Evolutionary conservation across 2,329 filamentous ascomycete genomes (phyloP), one percentile per base, ranked within the genome.

Genomic region (Lasiodiplodia theobromae): DNA sequence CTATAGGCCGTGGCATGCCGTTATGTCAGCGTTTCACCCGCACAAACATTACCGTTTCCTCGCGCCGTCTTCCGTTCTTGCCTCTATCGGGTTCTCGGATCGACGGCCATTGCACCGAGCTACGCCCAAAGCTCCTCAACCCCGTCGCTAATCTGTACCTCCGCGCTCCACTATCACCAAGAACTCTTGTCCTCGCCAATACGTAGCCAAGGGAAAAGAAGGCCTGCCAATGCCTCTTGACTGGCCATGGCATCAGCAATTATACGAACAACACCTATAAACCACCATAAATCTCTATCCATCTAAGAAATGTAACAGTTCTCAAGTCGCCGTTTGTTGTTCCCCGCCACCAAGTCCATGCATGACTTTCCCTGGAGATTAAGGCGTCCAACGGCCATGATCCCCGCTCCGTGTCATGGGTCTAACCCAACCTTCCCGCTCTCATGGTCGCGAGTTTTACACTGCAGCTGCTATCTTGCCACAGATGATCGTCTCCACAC

Each of bases 401-500:
- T 25, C 60, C 60, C 60, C 60, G 60, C 60, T 37, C n/a, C 18
- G 7, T 6, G 23, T 21, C 60, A 37, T 64, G 60, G 40, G 44
- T 38, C 28, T 14, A 16, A 25, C 47, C 60, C 44, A 12, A n/a
- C 57, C 60, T 63, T 16, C 58, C 38, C 58, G 49, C 21, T n/a
- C 28, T 18, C 40, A n/a, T 16, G 28, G 21, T 47, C 38, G 47
- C 47, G 18, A 12, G 11, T 2, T 53, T 34, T 65, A 10, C 40
- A 37, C 40, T 64, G 60, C 60, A 64, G 47, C 51, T 51, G 49
- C 63, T 66, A 66, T 66, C 63, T 66, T 66, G 63, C 63, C 51
- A 52, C 51, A 16, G 44, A 18, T 56, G 63, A 56, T 66, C 63
- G 51, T 66, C 63, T 34, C 63, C 63, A 56, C 52, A 23, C 63